A percentile compares a stretch with the other conserved stretches of the same genome.
Conservation (phyloP, 352 stramenopile species). For the Phytophthora constricta region DNA sequence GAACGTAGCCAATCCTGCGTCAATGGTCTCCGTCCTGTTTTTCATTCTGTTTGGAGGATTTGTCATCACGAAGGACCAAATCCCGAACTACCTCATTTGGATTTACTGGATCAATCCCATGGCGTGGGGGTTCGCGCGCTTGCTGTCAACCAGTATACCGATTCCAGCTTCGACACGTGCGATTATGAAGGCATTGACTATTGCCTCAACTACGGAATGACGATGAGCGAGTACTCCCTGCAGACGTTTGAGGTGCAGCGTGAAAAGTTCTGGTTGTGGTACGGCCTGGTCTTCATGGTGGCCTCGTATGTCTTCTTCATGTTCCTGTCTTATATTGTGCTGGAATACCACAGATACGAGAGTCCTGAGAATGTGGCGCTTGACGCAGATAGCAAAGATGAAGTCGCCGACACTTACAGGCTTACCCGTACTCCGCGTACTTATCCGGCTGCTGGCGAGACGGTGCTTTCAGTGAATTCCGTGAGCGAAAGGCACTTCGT, state of each 20-base stretch:
- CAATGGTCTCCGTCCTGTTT: slow-evolving; percentile 54
- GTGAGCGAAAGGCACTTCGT: neutral
- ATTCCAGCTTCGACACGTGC: slow-evolving; percentile 35
- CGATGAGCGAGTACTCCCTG: slow-evolving; percentile 52
- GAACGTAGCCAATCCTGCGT: slow-evolving; percentile 39
- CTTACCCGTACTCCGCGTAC: neutral
- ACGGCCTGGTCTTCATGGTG: slow-evolving; percentile 46
- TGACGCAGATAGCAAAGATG: neutral
- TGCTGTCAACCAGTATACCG: slow-evolving; percentile 48
- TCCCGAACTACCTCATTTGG: neutral
- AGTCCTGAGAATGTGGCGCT: slow-evolving; percentile 14
- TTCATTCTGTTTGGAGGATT: slow-evolving; percentile 54
- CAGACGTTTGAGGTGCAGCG: slow-evolving; percentile 41
- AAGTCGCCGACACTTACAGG: neutral
- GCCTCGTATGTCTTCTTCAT: slow-evolving; percentile 54
- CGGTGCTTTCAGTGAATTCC: neutral
- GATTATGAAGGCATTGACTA: slow-evolving; percentile 42
- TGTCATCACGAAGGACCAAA: neutral
- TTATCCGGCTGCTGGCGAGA: neutral
- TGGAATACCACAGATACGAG: slow-evolving; percentile 38
- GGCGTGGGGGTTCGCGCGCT: slow-evolving; percentile 24
- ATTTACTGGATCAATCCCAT: neutral
- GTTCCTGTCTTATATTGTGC: slow-evolving; percentile 42
- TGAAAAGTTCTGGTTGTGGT: slow-evolving; percentile 42
- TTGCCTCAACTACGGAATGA: slow-evolving; percentile 36